phyloP scores from a whole-genome alignment of 345 rosid species.

The Sisymbrium irio region DNA sequence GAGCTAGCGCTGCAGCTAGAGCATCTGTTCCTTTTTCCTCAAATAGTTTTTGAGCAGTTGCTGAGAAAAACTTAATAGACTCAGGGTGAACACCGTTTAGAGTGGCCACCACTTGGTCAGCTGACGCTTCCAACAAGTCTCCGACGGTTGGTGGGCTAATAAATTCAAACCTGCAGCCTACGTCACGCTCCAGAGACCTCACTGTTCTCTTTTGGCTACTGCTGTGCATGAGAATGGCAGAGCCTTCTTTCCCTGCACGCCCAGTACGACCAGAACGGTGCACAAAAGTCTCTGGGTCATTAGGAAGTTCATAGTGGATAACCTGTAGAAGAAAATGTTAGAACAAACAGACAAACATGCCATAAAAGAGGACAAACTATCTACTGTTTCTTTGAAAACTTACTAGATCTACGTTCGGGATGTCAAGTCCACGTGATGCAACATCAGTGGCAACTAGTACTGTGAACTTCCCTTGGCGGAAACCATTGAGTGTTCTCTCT shows the following conservation, averaged over 20 bases:
- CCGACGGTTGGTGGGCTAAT: constrained; percentile 74
- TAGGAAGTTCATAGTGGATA: constrained; percentile 96
- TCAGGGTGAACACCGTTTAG: constrained; percentile 87
- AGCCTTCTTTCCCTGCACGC: constrained; percentile 97
- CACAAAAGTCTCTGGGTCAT: constrained; percentile 96
- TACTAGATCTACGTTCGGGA: constrained; percentile 95
- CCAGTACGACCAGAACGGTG: constrained; percentile 99
- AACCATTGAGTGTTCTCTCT: constrained; percentile 92
- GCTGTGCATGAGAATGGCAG: constrained; percentile 81
- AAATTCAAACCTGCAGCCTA: constrained; percentile 85
- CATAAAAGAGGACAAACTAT: not conserved
- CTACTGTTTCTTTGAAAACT: constrained; percentile 21
- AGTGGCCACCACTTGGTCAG: constrained; percentile 84
- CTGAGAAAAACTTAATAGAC: constrained; percentile 68
- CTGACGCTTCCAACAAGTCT: constrained; percentile 81
- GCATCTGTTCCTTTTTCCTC: constrained; percentile 84
- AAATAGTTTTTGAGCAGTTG: constrained; percentile 69
- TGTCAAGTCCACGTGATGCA: constrained; percentile 98
- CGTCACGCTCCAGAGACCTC: constrained; percentile 86
- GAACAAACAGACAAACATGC: constrained; percentile 10
- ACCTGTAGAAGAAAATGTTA: constrained; percentile 47
- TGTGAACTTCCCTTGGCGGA: constrained; percentile 95
- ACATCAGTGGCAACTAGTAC: constrained; percentile 98
- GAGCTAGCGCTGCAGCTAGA: constrained; percentile 95
- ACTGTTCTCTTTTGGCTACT: constrained; percentile 87